phyloP scores from a whole-genome alignment of 2,329 filamentous ascomycete species.

The Chaetothyriales sp. region DNA sequence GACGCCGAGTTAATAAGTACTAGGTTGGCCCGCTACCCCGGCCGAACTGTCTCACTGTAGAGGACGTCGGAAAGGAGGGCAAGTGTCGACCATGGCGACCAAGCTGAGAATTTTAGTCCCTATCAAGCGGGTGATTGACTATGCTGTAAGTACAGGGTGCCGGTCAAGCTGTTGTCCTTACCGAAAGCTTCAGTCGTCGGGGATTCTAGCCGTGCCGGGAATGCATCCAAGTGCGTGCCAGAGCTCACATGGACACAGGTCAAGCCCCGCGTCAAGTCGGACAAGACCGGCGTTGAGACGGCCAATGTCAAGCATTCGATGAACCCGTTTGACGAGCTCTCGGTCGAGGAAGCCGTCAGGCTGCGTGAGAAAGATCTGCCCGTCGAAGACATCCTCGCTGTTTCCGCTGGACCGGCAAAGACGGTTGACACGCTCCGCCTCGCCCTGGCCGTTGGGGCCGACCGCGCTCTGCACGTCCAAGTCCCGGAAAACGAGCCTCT shows the following conservation, averaged over 20 bases:
- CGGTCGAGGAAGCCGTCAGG: slow-evolving; percentile 86
- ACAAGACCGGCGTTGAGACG: slow-evolving; percentile 77
- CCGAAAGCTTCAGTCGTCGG: neutral
- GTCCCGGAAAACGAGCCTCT: slow-evolving; percentile 53
- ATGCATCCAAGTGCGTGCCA: neutral
- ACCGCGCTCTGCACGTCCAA: slow-evolving; percentile 80
- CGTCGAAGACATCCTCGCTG: slow-evolving; percentile 81
- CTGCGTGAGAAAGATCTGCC: slow-evolving; percentile 74
- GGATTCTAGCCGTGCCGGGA: neutral
- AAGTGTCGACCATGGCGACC: slow-evolving; percentile 25
- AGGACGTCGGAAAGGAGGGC: neutral
- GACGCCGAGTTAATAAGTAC: no score
- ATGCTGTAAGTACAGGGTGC: slow-evolving; percentile 47
- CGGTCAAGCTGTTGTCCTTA: neutral
- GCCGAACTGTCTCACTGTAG: neutral
- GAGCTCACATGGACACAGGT: slow-evolving; percentile 30
- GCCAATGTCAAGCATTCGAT: slow-evolving; percentile 91
- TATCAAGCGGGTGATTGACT: slow-evolving; percentile 75
- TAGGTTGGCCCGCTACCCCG: no score
- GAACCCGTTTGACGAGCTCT: slow-evolving; percentile 98
- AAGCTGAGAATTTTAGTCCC: slow-evolving; percentile 60
- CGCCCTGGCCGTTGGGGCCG: slow-evolving; percentile 97
- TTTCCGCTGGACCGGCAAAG: slow-evolving; percentile 79
- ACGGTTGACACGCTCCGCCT: slow-evolving; percentile 78
- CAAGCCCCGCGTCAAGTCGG: slow-evolving; percentile 55